Evolutionary conservation across 2,329 filamentous ascomycete species (phyloP).

Genomic region (Drechslerella dactyloides): DNA sequence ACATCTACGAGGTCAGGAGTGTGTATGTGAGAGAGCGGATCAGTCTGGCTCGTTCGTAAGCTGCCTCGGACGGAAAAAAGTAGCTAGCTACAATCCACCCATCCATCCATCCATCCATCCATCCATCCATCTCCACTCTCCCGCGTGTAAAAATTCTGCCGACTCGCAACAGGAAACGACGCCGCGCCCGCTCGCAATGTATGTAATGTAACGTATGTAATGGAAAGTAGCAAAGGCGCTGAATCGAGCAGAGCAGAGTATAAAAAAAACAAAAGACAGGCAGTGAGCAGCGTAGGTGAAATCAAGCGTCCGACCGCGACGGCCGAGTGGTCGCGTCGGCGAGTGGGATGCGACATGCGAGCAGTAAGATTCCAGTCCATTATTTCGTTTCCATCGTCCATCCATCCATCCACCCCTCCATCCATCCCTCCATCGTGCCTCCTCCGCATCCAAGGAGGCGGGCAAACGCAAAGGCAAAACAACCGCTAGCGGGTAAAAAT

Average conservation of each 20-base stretch:
- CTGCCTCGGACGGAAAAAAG: neutral
- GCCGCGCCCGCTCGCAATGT: no score
- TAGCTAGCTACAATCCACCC: neutral
- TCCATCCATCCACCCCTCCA: no score
- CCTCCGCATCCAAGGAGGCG: constrained; percentile 2
- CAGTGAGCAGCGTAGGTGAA: neutral
- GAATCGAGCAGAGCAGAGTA: constrained; percentile 34
- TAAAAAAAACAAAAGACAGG: neutral
- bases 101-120: neutral
- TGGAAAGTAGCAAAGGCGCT: constrained; percentile 19
- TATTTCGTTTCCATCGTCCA: no score
- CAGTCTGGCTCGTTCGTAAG: no score
- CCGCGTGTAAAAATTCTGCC: neutral
- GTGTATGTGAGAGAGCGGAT: no score
- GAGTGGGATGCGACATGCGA: no score
- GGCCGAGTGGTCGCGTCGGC: no score
- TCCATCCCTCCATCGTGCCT: constrained; percentile 23
- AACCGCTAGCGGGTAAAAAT: neutral
- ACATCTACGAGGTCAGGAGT: no score
- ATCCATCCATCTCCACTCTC: neutral
- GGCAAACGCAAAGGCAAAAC: neutral
- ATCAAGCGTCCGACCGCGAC: neutral
- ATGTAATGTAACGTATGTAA: no score
- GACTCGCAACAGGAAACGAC: no score
- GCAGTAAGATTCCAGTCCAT: no score